phyloP scores from a whole-genome alignment of 2,329 filamentous ascomycete species.

The Pseudogymnoascus sp. region DNA sequence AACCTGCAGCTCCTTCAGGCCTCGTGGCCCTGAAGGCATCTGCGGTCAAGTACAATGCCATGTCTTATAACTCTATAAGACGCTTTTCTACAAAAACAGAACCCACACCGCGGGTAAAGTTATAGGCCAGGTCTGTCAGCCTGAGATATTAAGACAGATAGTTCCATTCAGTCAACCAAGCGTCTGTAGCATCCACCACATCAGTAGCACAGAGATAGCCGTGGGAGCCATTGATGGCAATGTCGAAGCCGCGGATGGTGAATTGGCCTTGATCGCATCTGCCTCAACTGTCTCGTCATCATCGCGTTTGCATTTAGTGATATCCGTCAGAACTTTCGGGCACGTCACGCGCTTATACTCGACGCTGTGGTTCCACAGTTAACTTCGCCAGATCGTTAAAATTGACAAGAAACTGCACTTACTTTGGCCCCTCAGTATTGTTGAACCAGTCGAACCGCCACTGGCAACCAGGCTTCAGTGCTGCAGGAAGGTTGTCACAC shows the following conservation, averaged over 20 bases:
- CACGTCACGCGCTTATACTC: neutral
- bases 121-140: neutral
- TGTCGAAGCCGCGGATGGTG: neutral
- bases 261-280: neutral
- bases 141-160: constrained; percentile 5
- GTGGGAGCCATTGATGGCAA: neutral
- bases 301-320: neutral
- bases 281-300: constrained; percentile 12
- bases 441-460: constrained; percentile 8
- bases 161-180: neutral
- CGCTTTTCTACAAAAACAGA: constrained; percentile 1
- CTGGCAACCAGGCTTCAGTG: constrained; percentile 3
- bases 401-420: neutral
- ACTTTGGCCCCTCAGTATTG: neutral
- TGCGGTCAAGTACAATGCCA: neutral
- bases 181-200: neutral
- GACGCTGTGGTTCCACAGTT: neutral
- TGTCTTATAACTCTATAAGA: neutral
- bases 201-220: neutral
- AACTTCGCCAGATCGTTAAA: neutral
- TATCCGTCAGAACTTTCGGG: neutral
- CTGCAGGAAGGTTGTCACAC: neutral
- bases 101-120: neutral
- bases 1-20: neutral
- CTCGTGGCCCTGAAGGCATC: neutral